Evolutionary conservation across 2,329 filamentous ascomycete species (phyloP).

Genomic region (Cercospora zeina): DNA sequence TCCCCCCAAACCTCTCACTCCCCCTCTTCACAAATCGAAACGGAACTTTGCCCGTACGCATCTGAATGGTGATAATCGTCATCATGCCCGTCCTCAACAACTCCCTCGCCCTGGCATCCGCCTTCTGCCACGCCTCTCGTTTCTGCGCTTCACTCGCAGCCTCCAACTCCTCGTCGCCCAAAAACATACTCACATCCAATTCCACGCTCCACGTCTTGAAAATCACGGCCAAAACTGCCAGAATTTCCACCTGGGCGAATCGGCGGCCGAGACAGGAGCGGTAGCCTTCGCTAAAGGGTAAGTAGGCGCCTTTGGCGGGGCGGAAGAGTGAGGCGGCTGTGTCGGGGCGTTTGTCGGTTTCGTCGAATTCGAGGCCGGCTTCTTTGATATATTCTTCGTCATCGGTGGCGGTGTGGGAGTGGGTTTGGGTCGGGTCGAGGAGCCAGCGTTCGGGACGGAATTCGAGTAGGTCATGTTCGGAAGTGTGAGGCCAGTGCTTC

Average conservation of each 20-base stretch:
- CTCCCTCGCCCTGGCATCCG: constrained; percentile 56
- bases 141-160: constrained; percentile 51
- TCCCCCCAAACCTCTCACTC: constrained; percentile 61
- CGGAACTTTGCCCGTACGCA: constrained; percentile 64
- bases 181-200: constrained; percentile 59
- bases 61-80: constrained; percentile 70
- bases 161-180: constrained; percentile 47
- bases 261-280: constrained; percentile 57
- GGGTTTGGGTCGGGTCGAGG: constrained; percentile 34
- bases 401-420: constrained; percentile 29
- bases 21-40: constrained; percentile 69
- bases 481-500: constrained; percentile 64
- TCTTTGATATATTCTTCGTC: constrained; percentile 44
- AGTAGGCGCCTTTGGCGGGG: constrained; percentile 55
- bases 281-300: constrained; percentile 59
- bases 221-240: constrained; percentile 55
- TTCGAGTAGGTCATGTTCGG: constrained; percentile 61
- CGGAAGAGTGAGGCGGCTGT: constrained; percentile 63
- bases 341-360: constrained; percentile 58
- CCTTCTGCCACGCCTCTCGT: constrained; percentile 60
- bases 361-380: constrained; percentile 49
- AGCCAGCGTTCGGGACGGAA: constrained; percentile 76
- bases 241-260: constrained; percentile 59
- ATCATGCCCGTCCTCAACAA: constrained; percentile 57
- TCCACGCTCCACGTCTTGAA: constrained; percentile 65